Base-by-base conservation (phyloP, 108 stramenopile species). In the Cyclotella distinguenda region DNA sequence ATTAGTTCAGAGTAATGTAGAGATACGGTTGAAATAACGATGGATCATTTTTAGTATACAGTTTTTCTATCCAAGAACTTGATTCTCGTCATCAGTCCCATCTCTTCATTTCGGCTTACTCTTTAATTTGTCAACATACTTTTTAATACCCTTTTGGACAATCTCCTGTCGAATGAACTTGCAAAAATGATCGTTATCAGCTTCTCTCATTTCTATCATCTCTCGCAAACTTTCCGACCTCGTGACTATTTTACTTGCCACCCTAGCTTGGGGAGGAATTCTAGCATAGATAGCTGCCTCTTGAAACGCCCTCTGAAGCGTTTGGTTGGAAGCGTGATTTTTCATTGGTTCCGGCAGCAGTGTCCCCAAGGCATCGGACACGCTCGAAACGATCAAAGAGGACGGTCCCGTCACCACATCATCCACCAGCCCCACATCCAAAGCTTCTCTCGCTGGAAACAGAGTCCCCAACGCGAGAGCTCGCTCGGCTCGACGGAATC, bases 401-500 rank as follows among this genome's bases (percentile, higher is more conserved):
- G 75, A 61, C 30, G 72, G 70, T 12, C 60, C 39, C 9, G 66
- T 40, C 9, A 85, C 78, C 4, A 95, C 48, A 39, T 87, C 82
- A 74, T 95, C 94, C 7, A 95, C 83, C 26, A 92, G 64, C 4
- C 86, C 86, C 62, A 86, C 64, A 5, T 67, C 30, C 39, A 89
- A 60, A 12, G 94, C 94, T 31, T 81, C 60, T 8, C 77, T 19
- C 12, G 89, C 78, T 9, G 76, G 57, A 35, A 83, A 92, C 30
- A 95, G 61, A 32, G 77, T 85, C 8, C 91, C 94, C 51, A 86
- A 19, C 1, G 75, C 65, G 9, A 95, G 55, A 8, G 86, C 86
- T 46, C 80, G 57, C 60, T 95, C 94, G 18, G 87, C 94, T 49
- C 71, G 43, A 13, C 91, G 87, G 33, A 78, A 79, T 43, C 94